These are phyloP conservation scores for Tardiomyces depauwii DNA, from an alignment of 1,139 yeast genomes.

Conservation along the genomic window DNA sequence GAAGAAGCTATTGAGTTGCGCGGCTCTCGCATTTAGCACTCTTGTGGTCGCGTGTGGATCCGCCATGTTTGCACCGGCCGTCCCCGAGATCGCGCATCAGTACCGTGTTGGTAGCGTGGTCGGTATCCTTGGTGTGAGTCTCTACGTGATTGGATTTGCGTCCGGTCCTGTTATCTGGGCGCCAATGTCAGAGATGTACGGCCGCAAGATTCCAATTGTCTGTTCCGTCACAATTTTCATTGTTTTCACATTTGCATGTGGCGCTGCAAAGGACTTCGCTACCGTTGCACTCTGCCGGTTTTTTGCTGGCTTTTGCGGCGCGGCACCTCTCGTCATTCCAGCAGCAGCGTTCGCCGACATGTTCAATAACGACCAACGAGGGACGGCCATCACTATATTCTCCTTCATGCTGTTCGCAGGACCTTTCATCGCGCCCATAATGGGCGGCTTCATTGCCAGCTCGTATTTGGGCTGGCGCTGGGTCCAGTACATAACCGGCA, in stretches of 20 bases:
- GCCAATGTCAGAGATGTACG: constrained; percentile 68
- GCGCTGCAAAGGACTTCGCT: too few species aligned
- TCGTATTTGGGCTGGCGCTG: constrained; percentile 59
- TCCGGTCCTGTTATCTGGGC: constrained; percentile 78
- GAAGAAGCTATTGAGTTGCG: constrained; percentile 27
- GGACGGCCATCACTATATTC: constrained; percentile 54
- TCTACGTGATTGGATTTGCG: constrained; percentile 74
- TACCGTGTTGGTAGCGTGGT: constrained; percentile 43
- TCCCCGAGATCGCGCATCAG: constrained; percentile 28
- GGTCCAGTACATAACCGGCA: constrained; percentile 54
- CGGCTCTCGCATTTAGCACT: constrained; percentile 30
- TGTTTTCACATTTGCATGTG: too few species aligned
- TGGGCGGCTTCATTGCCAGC: constrained; percentile 23
- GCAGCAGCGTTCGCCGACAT: constrained; percentile 76
- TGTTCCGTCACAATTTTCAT: constrained; percentile 42
- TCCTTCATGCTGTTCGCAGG: constrained; percentile 58
- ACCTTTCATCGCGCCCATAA: constrained; percentile 61
- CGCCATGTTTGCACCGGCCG: constrained; percentile 48
- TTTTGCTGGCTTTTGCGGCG: constrained; percentile 63
- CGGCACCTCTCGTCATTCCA: constrained; percentile 69
- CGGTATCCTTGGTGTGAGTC: constrained; percentile 54
- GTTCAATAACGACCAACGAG: constrained; percentile 49
- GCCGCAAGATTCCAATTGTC: constrained; percentile 51
- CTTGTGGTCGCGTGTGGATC: constrained; percentile 38
- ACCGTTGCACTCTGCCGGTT: constrained; percentile 41